These are phyloP conservation scores for Anisogramma anomala DNA, from an alignment of 2,329 filamentous ascomycete genomes.

Conservation along the genomic window DNA sequence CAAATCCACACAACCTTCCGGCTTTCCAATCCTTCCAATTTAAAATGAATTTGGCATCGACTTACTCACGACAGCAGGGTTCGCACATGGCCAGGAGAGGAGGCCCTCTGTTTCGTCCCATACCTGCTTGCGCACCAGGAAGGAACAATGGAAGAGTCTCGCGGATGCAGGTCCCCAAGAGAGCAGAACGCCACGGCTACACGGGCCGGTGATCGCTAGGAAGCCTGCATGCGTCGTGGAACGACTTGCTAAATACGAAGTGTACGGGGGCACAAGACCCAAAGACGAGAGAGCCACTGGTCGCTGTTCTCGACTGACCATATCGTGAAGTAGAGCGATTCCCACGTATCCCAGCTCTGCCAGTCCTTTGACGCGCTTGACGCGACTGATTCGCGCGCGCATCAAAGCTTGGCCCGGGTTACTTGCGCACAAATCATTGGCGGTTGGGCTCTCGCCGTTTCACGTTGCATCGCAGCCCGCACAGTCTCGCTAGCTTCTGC, in stretches of 20 bases:
- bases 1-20: no score
- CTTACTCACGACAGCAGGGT: not conserved
- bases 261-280: no score
- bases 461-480: no score
- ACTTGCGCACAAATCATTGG: not conserved
- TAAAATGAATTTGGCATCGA: not conserved
- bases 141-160: no score
- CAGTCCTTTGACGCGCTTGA: not conserved
- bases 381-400: not conserved
- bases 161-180: slow-evolving; percentile 2
- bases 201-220: not conserved
- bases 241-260: slow-evolving; percentile 6
- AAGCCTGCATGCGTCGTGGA: slow-evolving; percentile 2
- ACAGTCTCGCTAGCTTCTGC: no score
- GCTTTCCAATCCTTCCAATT: no score
- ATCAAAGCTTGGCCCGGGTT: not conserved
- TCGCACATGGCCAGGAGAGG: not conserved
- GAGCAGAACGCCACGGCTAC: not conserved
- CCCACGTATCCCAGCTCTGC: no score
- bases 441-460: not conserved
- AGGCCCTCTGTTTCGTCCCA: not conserved
- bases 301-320: not conserved
- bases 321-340: not conserved
- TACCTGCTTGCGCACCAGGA: no score
- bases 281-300: no score